phyloP scores from a whole-genome alignment of 2,329 filamentous ascomycete species.

The Ilyonectria mors-panacis region DNA sequence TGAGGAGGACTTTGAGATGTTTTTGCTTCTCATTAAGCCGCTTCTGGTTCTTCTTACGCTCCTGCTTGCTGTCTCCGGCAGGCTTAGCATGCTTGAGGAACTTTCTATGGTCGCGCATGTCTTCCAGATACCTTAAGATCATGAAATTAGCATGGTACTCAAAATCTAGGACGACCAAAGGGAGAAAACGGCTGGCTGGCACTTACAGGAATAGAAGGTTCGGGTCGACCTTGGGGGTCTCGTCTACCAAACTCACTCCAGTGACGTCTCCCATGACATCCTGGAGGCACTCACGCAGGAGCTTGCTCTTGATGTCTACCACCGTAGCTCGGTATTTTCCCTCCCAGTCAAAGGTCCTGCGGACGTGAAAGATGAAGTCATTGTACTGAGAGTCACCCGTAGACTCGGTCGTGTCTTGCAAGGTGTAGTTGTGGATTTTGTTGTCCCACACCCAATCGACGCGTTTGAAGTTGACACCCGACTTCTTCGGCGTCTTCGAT shows the following conservation, averaged over 20 bases:
- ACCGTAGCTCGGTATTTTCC: constrained; percentile 81
- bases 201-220: constrained; percentile 77
- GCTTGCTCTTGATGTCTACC: constrained; percentile 89
- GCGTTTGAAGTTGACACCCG: constrained; percentile 61
- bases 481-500: constrained; percentile 32
- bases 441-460: constrained; percentile 70
- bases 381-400: constrained; percentile 73
- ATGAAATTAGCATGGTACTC: constrained; percentile 1
- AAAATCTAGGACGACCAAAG: neutral
- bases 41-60: constrained; percentile 73
- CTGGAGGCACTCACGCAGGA: constrained; percentile 75
- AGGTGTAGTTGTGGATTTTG: constrained; percentile 64
- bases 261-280: constrained; percentile 55
- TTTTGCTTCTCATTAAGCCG: constrained; percentile 70
- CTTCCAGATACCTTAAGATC: constrained; percentile 79
- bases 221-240: constrained; percentile 80
- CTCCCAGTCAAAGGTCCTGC: constrained; percentile 86
- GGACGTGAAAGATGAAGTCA: constrained; percentile 86
- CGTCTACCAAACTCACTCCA: constrained; percentile 83
- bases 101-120: constrained; percentile 76
- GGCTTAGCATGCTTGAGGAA: constrained; percentile 73
- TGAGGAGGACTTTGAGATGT: constrained; percentile 80
- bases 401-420: constrained; percentile 68
- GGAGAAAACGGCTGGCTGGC: too few relatives aligned
- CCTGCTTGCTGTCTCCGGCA: constrained; percentile 64